Evolutionary conservation across 345 rosid species (phyloP).

Genomic region (Hibiscus mutabilis): DNA sequence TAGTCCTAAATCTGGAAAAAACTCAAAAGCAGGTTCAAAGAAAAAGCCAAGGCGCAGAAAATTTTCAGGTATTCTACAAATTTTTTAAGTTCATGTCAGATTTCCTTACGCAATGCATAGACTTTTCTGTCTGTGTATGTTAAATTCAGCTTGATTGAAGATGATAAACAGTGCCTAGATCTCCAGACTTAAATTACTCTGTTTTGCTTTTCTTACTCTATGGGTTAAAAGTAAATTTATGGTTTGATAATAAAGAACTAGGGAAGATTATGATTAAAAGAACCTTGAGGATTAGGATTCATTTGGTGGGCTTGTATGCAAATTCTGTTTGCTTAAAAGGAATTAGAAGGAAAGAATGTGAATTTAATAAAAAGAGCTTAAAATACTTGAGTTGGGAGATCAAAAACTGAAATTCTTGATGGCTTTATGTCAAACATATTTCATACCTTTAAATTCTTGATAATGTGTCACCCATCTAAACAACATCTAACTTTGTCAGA

Average conservation of each 20-base stretch:
- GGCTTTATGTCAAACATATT: background rate
- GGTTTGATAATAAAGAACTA: background rate
- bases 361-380: background rate
- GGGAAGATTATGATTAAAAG: background rate
- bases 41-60: slow-evolving; percentile 54
- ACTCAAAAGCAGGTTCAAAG: slow-evolving; percentile 36
- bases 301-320: background rate
- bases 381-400: background rate
- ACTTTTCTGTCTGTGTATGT: background rate
- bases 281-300: background rate
- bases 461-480: background rate
- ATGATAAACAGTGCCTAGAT: background rate
- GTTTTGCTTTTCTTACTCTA: no score
- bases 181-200: no score
- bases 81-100: background rate
- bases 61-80: slow-evolving; percentile 35
- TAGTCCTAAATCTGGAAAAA: background rate
- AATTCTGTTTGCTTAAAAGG: background rate
- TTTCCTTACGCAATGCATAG: background rate
- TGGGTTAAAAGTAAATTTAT: no score
- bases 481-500: no score
- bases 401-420: background rate
- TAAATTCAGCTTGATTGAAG: background rate
- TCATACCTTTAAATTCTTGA: background rate
- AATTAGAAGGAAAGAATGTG: background rate